Evolutionary conservation across 768 basidiomycete species (phyloP), one percentile per base, ranked within the genome.

Genomic region (Termitomyces sp.): DNA sequence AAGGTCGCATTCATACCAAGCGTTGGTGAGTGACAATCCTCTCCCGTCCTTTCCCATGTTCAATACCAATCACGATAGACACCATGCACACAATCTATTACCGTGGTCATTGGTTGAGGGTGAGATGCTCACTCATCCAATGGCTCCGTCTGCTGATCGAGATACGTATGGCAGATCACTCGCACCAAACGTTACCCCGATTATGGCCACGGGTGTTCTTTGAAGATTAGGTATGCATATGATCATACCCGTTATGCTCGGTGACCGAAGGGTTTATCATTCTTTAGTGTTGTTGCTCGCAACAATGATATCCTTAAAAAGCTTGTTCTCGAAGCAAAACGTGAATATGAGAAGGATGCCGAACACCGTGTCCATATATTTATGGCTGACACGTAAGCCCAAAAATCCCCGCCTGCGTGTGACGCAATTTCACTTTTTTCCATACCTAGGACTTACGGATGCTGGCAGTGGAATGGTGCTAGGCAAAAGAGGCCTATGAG

Each of bases 71-170:
- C 26, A 52, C 36, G 23, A 26, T 26, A 92, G 91, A 93, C 67
- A 91, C 89, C 0, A 91, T 88, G 7, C 91, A 93, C 70, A 93
- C 90, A 16, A 91, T 93, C 58, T 93, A 90, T 77, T 93, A 93
- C 78, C 84, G 84, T 68, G 91, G 91, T 53, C 92, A 93, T 68
- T 93, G 91, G 91, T 78, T 93, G 60, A 81, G 90, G 69, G 89
- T 92, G 68, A 60, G 83, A 72, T 41, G 43, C 40, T 50, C 59
- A 56, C 20, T 61, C 43, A 58, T 64, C 35, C 30, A 58, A 52
- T 43, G 28, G 60, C 32, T 50, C 47, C 55, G 47, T 30, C 61
- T 65, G 62, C 61, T 61, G 64, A 48, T 55, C 58, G 43, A 62
- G 47, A 53, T 56, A 59, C 61, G 35, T 60, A 44, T 36, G 48